Conservation (phyloP, 2,329 filamentous ascomycete species). For the Pseudopithomyces maydicus region DNA sequence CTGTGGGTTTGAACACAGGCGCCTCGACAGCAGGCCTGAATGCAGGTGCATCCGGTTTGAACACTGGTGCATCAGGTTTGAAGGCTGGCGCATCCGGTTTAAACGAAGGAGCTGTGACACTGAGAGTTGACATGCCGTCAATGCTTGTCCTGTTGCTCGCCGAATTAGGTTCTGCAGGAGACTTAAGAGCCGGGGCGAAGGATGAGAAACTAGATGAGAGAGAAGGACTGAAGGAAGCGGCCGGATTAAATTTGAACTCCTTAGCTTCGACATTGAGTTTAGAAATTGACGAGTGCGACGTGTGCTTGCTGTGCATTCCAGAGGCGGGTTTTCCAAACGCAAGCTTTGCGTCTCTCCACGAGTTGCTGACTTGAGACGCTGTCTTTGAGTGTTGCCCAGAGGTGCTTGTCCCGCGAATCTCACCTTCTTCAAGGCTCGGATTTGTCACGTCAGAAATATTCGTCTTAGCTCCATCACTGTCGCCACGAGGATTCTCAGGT, state of each 20-base stretch:
- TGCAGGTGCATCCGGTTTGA: slow-evolving; percentile 49
- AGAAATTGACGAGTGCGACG: slow-evolving; percentile 71
- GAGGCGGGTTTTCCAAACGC: slow-evolving; percentile 38
- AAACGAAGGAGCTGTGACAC: slow-evolving; percentile 72
- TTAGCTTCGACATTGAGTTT: slow-evolving; percentile 88
- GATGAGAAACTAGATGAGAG: slow-evolving; percentile 44
- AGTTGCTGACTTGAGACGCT: slow-evolving; percentile 43
- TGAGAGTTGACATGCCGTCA: slow-evolving; percentile 58
- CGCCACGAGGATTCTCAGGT: slow-evolving; percentile 35
- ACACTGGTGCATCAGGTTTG: slow-evolving; percentile 76
- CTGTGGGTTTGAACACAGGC: slow-evolving; percentile 41
- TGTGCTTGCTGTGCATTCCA: slow-evolving; percentile 58
- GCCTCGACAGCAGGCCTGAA: slow-evolving; percentile 41
- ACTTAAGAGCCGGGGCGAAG: slow-evolving; percentile 48
- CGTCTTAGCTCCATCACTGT: slow-evolving; percentile 48
- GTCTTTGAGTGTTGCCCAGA: slow-evolving; percentile 43
- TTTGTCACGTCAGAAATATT: slow-evolving; percentile 47
- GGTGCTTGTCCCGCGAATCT: slow-evolving; percentile 24
- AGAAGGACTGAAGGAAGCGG: slow-evolving; percentile 55
- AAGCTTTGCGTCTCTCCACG: slow-evolving; percentile 44
- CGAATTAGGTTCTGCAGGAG: slow-evolving; percentile 57
- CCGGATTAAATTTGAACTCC: slow-evolving; percentile 78
- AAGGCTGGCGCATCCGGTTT: slow-evolving; percentile 77
- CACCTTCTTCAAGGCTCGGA: slow-evolving; percentile 43
- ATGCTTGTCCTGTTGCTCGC: slow-evolving; percentile 46